Evolutionary conservation across 441 rosid genomes (phyloP).

Genomic region (Erodium chrysanthum): DNA sequence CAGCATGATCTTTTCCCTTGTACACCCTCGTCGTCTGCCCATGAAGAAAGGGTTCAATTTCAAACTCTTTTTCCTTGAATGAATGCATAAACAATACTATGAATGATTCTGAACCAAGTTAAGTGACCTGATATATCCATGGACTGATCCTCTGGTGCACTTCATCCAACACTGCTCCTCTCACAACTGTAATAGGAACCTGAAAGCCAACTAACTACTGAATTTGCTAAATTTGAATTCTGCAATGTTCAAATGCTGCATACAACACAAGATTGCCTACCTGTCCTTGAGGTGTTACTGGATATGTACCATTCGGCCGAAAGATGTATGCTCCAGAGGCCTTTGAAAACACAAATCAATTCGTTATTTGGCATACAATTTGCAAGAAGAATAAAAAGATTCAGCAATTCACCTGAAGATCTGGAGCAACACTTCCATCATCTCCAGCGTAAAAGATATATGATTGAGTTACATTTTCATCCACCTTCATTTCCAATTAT

Average conservation of each 20-base stretch:
- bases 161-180: slow-evolving; percentile 75
- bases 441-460: slow-evolving; percentile 51
- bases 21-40: slow-evolving; percentile 61
- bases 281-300: slow-evolving; percentile 51
- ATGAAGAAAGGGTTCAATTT: slow-evolving; percentile 11
- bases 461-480: slow-evolving; percentile 37
- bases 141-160: slow-evolving; percentile 71
- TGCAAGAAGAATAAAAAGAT: background rate
- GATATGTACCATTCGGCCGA: slow-evolving; percentile 88
- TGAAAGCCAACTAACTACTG: slow-evolving; percentile 28
- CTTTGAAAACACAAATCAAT: slow-evolving; percentile 24
- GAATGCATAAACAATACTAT: background rate
- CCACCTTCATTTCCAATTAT: slow-evolving; percentile 25
- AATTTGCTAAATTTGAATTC: slow-evolving; percentile 15
- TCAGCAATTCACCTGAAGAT: slow-evolving; percentile 42
- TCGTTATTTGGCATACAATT: slow-evolving; percentile 8
- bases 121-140: slow-evolving; percentile 85
- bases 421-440: slow-evolving; percentile 35
- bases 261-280: slow-evolving; percentile 31
- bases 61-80: background rate
- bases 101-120: slow-evolving; percentile 1
- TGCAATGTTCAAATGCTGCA: slow-evolving; percentile 10
- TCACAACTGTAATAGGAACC: slow-evolving; percentile 59
- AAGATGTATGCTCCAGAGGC: slow-evolving; percentile 91
- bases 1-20: slow-evolving; percentile 88